phyloP scores from a whole-genome alignment of 2,329 filamentous ascomycete genomes.

The Periconia macrospinosa region DNA sequence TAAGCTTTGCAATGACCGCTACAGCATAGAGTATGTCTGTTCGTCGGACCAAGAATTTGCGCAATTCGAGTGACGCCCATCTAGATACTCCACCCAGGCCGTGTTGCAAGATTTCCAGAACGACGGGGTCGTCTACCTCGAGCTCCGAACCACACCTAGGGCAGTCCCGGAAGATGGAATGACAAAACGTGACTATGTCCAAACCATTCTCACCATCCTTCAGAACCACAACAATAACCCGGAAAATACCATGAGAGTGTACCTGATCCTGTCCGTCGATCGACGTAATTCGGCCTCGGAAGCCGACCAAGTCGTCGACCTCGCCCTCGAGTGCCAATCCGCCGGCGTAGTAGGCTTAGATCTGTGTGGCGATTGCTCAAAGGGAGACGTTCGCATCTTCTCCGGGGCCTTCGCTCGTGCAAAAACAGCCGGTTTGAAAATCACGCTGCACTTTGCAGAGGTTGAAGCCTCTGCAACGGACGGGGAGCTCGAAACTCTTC shows the following conservation, averaged over 20 bases:
- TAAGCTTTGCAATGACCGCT: slow-evolving; percentile 66
- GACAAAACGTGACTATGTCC: slow-evolving; percentile 66
- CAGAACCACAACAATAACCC: slow-evolving; percentile 49
- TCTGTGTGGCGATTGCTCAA: slow-evolving; percentile 74
- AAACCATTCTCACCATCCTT: slow-evolving; percentile 68
- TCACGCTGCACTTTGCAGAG: slow-evolving; percentile 82
- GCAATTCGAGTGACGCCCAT: slow-evolving; percentile 8
- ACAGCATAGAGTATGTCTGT: slow-evolving; percentile 59
- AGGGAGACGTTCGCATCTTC: slow-evolving; percentile 64
- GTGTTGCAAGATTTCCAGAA: slow-evolving; percentile 62
- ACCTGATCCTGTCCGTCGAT: slow-evolving; percentile 75
- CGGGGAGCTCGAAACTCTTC: slow-evolving; percentile 64
- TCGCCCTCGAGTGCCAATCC: slow-evolving; percentile 60
- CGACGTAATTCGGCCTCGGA: slow-evolving; percentile 62
- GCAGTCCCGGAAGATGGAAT: slow-evolving; percentile 57
- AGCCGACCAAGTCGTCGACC: slow-evolving; percentile 64
- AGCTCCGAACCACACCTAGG: slow-evolving; percentile 79
- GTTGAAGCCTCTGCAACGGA: slow-evolving; percentile 58
- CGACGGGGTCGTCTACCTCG: slow-evolving; percentile 76
- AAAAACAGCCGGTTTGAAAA: slow-evolving; percentile 56
- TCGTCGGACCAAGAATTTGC: slow-evolving; percentile 26
- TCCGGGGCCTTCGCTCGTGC: slow-evolving; percentile 62
- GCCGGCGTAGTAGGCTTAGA: slow-evolving; percentile 72
- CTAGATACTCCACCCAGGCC: slow-evolving; percentile 61
- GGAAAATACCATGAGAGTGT: slow-evolving; percentile 56